A percentile compares a stretch with the other conserved stretches of the same genome.
These are phyloP conservation scores for Schoenoplectus tabernaemontani DNA, from an alignment of 202 grass and related monocot species.

Conservation along the genomic window DNA sequence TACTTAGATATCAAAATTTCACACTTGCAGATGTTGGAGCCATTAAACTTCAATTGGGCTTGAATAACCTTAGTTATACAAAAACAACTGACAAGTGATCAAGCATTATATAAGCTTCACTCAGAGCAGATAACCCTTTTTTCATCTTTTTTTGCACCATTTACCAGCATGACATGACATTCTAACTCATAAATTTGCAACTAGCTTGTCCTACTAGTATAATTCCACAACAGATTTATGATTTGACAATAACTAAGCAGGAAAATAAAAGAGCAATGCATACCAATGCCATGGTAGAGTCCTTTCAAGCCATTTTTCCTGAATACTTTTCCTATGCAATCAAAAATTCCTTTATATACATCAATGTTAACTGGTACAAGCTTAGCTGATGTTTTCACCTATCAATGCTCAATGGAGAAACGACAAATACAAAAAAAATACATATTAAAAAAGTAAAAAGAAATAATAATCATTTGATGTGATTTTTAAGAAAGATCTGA, in stretches of 20 bases:
- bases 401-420: background rate
- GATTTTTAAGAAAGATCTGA: no score
- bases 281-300: constrained; percentile 84
- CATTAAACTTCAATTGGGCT: constrained; percentile 4
- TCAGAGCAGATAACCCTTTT: background rate
- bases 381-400: constrained; percentile 58
- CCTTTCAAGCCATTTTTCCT: constrained; percentile 78
- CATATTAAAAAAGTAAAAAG: background rate
- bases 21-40: background rate
- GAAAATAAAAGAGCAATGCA: constrained; percentile 5
- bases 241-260: constrained; percentile 11
- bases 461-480: no score
- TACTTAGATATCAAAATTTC: background rate
- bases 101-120: background rate
- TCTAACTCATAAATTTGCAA: no score
- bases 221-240: constrained; percentile 3
- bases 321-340: constrained; percentile 79
- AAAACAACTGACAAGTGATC: background rate
- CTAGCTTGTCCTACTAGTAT: background rate
- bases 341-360: constrained; percentile 72
- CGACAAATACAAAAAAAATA: background rate
- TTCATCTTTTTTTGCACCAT: background rate
- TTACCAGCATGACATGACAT: no score
- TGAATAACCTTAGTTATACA: background rate
- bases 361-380: constrained; percentile 27